phyloP scores from a whole-genome alignment of 768 basidiomycete genomes.

The Cystofilobasidium capitatum region DNA sequence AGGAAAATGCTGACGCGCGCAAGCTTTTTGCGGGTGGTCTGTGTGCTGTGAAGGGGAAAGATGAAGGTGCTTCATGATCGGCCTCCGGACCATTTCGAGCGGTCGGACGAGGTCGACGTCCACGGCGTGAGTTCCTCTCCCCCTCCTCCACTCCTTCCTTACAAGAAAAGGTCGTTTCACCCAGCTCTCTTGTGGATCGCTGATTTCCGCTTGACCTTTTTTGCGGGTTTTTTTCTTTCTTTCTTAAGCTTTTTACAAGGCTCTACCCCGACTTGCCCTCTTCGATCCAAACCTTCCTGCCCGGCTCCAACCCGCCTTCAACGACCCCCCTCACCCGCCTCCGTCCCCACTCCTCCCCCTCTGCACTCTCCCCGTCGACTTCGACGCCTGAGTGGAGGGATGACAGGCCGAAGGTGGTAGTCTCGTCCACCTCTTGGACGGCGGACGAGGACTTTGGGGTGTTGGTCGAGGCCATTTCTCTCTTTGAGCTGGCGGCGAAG shows the following conservation, averaged over 20 bases:
- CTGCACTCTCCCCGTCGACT: background rate
- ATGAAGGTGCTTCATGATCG: conserved; percentile 77
- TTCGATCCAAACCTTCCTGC: background rate
- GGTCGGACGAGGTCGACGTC: conserved; percentile 56
- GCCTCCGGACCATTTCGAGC: conserved; percentile 75
- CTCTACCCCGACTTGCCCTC: no score
- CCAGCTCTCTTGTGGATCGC: no score
- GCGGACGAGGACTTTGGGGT: conserved; percentile 90
- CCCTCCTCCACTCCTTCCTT: background rate
- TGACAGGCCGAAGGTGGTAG: conserved; percentile 73
- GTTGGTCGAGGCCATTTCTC: conserved; percentile 60
- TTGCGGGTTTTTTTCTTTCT: no score
- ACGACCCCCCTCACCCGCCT: background rate
- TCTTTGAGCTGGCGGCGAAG: conserved; percentile 55
- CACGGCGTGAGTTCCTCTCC: conserved; percentile 52
- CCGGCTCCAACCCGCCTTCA: background rate
- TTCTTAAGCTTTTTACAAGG: no score
- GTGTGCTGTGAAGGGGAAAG: conserved; percentile 50
- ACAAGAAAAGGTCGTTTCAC: no score
- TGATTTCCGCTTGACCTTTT: no score
- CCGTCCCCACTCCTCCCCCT: background rate
- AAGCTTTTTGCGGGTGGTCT: no score
- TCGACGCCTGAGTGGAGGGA: conserved; percentile 48
- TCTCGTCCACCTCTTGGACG: conserved; percentile 95
- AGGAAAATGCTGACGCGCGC: no score